These are phyloP conservation scores for Candida ortonii DNA, from an alignment of 805 yeast species.

Conservation along the genomic window DNA sequence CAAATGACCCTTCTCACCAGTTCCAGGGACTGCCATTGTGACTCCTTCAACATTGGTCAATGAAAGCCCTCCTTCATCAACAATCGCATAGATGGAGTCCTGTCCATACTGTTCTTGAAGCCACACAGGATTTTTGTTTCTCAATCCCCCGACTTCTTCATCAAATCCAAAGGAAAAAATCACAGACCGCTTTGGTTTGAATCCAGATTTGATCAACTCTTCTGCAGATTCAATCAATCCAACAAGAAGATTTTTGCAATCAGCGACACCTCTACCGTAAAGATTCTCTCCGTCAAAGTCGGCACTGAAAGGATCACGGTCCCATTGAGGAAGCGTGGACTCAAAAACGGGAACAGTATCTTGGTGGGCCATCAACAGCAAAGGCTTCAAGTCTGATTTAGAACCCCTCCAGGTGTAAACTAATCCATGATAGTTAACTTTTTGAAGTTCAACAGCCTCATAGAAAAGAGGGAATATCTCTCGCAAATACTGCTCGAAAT, in stretches of 20 bases:
- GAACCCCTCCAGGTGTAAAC: conserved; percentile 46
- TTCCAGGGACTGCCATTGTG: conserved; percentile 43
- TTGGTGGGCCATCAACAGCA: conserved; percentile 48
- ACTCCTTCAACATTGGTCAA: conserved; percentile 38
- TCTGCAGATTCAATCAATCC: conserved; percentile 37
- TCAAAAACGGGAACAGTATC: conserved; percentile 50
- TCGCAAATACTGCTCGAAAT: conserved; percentile 39
- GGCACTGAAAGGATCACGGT: conserved; percentile 37
- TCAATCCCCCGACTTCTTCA: conserved; percentile 43
- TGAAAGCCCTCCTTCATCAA: conserved; percentile 43
- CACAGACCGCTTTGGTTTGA: conserved; percentile 43
- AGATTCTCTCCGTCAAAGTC: conserved; percentile 37
- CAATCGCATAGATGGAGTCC: conserved; percentile 41
- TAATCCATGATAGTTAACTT: conserved; percentile 43
- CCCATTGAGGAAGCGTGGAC: conserved; percentile 39
- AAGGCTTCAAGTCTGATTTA: conserved; percentile 37
- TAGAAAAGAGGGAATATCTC: conserved; percentile 41
- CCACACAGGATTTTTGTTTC: conserved; percentile 35
- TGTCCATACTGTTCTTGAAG: conserved; percentile 39
- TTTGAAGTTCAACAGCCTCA: conserved; percentile 32
- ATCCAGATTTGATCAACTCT: conserved; percentile 30
- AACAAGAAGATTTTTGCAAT: conserved; percentile 43
- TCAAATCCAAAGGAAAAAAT: conserved; percentile 50
- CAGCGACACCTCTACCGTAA: conserved; percentile 42
- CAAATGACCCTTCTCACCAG: conserved; percentile 48